Evolutionary conservation across 345 rosid genomes (phyloP), one percentile per base, ranked within the genome.

Genomic region (Salix purpurea): DNA sequence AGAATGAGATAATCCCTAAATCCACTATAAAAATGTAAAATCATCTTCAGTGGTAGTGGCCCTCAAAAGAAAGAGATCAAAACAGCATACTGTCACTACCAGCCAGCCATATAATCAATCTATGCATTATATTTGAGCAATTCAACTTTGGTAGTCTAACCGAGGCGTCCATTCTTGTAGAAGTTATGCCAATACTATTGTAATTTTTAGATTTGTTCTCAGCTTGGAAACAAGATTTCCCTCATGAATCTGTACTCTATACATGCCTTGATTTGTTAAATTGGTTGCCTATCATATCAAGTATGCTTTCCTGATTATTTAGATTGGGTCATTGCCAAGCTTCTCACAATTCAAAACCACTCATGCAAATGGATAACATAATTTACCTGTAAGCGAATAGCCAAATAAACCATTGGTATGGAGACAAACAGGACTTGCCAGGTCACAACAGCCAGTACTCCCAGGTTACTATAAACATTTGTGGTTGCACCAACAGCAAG

Each of bases 371-470:
- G 65, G 56, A 77, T 54, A 34, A 40, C 60, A 23, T 16, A 1
- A 40, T 68, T 34, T 81, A 93, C 98, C 98, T 96, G 99, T 76
- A 94, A 87, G 54, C 86, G 88, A 79, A 91, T 84, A 12, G 96
- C 93, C 32, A 86, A 67, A 76, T 71, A 88, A 24, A 95, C 74
- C 86, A 90, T 83, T 11, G 98, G 99, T 70, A 95, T 80, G 66
- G 90, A 86, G 34, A 91, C 90, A 40, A 95, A 90, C 83, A 95
- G 80, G 78, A 90, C 94, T 87, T 93, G 99, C 99, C 99, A 95
- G 32, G 94, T 87, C 65, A 95, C 88, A 75, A 90, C 87, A 72
- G 92, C 90, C 40, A 95, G 85, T 61, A 91, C 98, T 83, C 91
- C 90, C 80, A 95, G 96, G 81, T 84, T 95, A 73, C 83, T 70